Evolutionary conservation across 1,139 yeast genomes (phyloP).

Genomic region (Yamadazyma blattariae): DNA sequence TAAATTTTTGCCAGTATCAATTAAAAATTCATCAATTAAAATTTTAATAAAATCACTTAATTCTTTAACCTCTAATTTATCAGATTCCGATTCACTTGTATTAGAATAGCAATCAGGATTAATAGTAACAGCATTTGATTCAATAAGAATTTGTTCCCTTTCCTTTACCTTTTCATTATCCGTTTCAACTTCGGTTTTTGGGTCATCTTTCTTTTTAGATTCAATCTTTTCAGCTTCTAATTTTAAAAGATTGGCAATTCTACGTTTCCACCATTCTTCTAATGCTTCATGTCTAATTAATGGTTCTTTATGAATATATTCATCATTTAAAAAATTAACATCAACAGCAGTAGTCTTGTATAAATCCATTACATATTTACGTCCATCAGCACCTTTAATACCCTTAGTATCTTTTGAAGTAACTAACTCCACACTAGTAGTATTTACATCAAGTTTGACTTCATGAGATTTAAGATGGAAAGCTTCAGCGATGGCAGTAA

Average conservation of each 20-base stretch:
- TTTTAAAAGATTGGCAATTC: conserved; percentile 55
- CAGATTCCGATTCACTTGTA: conserved; percentile 43
- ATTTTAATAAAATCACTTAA: conserved; percentile 62
- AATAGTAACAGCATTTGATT: conserved; percentile 55
- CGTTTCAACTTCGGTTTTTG: conserved; percentile 31
- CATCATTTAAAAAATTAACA: conserved; percentile 56
- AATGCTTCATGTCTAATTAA: conserved; percentile 85
- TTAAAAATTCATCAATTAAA: conserved; percentile 64
- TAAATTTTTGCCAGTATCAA: conserved; percentile 51
- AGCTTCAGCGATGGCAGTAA: conserved; percentile 63
- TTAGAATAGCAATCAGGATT: conserved; percentile 78
- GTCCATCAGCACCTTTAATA: conserved; percentile 78
- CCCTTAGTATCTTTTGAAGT: conserved; percentile 86
- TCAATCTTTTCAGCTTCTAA: conserved; percentile 48
- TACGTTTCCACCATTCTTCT: conserved; percentile 83
- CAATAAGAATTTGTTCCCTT: conserved; percentile 53
- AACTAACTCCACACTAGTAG: conserved; percentile 46
- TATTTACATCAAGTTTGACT: conserved; percentile 28
- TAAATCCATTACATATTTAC: conserved; percentile 80
- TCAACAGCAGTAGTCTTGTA: conserved; percentile 85
- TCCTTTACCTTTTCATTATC: conserved; percentile 30
- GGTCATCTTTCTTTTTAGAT: conserved; percentile 35
- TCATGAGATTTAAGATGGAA: conserved; percentile 76
- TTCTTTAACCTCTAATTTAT: conserved; percentile 60
- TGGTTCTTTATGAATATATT: conserved; percentile 80